These are phyloP conservation scores for Phellinidium pouzarii DNA, from an alignment of 1,284 basidiomycete genomes.

Conservation along the genomic window DNA sequence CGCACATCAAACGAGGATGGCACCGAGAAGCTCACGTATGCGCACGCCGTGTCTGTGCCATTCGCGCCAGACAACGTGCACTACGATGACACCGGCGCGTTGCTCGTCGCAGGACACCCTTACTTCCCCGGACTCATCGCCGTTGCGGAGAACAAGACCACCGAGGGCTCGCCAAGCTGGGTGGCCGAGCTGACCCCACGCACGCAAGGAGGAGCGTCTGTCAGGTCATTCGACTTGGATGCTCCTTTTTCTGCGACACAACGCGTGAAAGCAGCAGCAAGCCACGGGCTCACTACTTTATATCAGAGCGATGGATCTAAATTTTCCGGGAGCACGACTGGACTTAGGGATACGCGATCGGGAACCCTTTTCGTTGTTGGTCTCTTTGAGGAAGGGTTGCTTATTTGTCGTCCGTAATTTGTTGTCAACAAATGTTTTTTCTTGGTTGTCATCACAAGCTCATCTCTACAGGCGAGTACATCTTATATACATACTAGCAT, in stretches of 20 bases:
- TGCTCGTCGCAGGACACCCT: constrained; percentile 61
- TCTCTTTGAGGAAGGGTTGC: constrained; percentile 48
- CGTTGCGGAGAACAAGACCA: constrained; percentile 38
- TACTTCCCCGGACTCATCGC: constrained; percentile 44
- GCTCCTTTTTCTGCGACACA: constrained; percentile 40
- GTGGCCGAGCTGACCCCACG: constrained; percentile 35
- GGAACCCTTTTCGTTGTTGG: constrained; percentile 47
- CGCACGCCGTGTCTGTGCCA: constrained; percentile 41
- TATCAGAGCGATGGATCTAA: constrained; percentile 47
- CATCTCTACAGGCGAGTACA: too few relatives aligned
- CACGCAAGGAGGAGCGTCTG: constrained; percentile 13
- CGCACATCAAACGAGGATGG: constrained; percentile 32
- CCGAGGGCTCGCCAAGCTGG: constrained; percentile 45
- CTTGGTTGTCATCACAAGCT: too few relatives aligned
- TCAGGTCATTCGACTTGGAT: constrained; percentile 32
- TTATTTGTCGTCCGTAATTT: constrained; percentile 37
- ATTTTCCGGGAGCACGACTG: constrained; percentile 46
- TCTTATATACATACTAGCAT: too few relatives aligned
- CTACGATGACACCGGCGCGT: constrained; percentile 38
- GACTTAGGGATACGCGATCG: constrained; percentile 39
- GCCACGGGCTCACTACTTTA: constrained; percentile 44
- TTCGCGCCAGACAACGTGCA: constrained; percentile 57
- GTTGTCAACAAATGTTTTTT: not conserved
- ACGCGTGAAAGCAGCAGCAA: constrained; percentile 32
- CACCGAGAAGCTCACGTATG: constrained; percentile 28